These are phyloP conservation scores for Stropharia rugosoannulata DNA, from an alignment of 768 basidiomycete genomes.

Conservation along the genomic window DNA sequence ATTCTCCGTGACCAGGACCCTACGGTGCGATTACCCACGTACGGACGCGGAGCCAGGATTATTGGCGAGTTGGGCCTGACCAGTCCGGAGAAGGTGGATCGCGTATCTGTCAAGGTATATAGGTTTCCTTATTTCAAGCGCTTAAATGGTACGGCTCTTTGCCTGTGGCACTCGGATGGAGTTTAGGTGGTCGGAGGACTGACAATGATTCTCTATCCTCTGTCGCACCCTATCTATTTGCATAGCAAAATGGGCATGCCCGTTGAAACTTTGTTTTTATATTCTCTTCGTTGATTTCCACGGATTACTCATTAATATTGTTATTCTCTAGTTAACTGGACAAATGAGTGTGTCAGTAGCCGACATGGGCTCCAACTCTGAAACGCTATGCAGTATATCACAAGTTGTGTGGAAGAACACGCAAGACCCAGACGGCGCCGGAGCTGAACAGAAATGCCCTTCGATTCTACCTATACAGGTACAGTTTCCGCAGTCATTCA, in stretches of 20 bases:
- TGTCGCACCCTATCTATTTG: no score
- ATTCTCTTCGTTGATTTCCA: not conserved
- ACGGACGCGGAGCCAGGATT: constrained; percentile 32
- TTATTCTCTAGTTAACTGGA: constrained; percentile 29
- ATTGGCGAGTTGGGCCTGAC: constrained; percentile 35
- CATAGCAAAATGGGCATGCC: no score
- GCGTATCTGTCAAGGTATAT: constrained; percentile 37
- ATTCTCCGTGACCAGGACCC: constrained; percentile 37
- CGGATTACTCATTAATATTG: not conserved
- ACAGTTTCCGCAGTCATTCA: constrained; percentile 32
- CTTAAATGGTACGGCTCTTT: not conserved
- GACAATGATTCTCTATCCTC: not conserved
- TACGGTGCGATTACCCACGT: constrained; percentile 28
- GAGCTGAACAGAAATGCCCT: constrained; percentile 28
- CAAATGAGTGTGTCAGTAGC: constrained; percentile 33
- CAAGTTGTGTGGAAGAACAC: constrained; percentile 30
- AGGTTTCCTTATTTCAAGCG: not conserved
- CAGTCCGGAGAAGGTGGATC: constrained; percentile 25
- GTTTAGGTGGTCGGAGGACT: not conserved
- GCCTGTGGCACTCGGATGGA: not conserved
- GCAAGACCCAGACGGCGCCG: not conserved
- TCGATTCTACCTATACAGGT: constrained; percentile 36
- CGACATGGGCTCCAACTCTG: constrained; percentile 29
- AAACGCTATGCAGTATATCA: constrained; percentile 27
- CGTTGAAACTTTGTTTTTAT: no score